Conservation (phyloP, 2,329 filamentous ascomycete genomes). For the Incumbomyces delicatus region DNA sequence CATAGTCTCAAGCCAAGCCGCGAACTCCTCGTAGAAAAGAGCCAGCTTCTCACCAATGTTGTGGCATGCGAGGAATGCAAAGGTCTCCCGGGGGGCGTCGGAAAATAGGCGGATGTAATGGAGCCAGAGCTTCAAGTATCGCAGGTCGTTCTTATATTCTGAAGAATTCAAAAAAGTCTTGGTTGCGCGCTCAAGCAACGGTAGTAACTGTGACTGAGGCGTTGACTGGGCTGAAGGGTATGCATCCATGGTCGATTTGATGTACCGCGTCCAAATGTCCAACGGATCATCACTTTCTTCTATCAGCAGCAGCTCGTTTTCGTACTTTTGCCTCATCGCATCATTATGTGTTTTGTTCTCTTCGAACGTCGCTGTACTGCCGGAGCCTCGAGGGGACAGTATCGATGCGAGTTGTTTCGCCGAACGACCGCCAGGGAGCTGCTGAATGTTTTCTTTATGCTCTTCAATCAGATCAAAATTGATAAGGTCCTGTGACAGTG, state of each 20-base stretch:
- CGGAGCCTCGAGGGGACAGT: constrained; percentile 51
- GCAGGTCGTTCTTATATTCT: constrained; percentile 90
- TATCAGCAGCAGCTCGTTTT: constrained; percentile 67
- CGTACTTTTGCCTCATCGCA: constrained; percentile 70
- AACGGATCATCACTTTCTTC: constrained; percentile 89
- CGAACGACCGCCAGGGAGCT: constrained; percentile 77
- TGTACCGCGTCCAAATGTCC: constrained; percentile 73
- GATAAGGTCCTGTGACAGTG: constrained; percentile 31
- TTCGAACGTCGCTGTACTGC: constrained; percentile 50
- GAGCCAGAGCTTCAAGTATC: constrained; percentile 89
- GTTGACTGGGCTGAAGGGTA: constrained; percentile 93
- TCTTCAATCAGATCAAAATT: constrained; percentile 87
- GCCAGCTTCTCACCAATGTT: constrained; percentile 77
- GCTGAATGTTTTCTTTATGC: constrained; percentile 97
- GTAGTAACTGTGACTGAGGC: constrained; percentile 77
- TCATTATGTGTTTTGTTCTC: constrained; percentile 71
- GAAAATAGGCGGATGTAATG: constrained; percentile 89
- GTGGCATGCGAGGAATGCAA: constrained; percentile 81
- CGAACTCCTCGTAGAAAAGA: constrained; percentile 94
- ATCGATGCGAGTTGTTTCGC: constrained; percentile 76
- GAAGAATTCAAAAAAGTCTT: constrained; percentile 74
- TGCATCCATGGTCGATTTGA: constrained; percentile 90
- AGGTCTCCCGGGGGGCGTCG: constrained; percentile 85
- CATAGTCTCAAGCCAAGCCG: constrained; percentile 77
- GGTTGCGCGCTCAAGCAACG: constrained; percentile 83